Conservation (phyloP, 2,329 filamentous ascomycete genomes). For the Pseudogymnoascus pannorum region DNA sequence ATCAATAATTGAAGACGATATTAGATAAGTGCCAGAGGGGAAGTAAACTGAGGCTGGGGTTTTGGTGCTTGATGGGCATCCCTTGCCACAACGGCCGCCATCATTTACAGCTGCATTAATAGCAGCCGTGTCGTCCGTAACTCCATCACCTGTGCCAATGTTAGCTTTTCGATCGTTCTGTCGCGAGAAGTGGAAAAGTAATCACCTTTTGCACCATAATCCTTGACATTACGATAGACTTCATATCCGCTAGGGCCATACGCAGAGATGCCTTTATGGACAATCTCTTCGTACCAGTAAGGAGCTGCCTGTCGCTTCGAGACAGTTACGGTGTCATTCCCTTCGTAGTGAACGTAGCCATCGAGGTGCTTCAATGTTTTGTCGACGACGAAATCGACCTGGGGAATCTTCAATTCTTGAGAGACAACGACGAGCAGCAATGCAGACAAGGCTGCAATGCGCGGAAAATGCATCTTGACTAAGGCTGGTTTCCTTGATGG, state of each 20-base stretch:
- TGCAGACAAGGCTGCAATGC: background rate
- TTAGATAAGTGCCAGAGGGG: conserved; percentile 38
- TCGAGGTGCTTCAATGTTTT: background rate
- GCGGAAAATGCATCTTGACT: background rate
- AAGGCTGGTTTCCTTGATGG: background rate
- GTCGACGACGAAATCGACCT: background rate
- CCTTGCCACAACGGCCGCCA: conserved; percentile 19
- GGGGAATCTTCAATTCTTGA: background rate
- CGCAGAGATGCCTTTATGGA: conserved; percentile 19
- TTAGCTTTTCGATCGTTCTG: background rate
- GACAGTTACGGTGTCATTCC: background rate
- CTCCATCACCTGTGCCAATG: conserved; percentile 36
- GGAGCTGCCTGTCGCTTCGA: conserved; percentile 7
- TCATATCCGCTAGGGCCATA: conserved; percentile 18
- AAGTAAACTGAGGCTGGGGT: conserved; percentile 52
- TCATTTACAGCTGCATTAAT: conserved; percentile 55
- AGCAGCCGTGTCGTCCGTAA: conserved; percentile 74
- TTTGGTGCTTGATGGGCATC: conserved; percentile 37
- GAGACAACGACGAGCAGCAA: background rate
- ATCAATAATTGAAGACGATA: conserved; percentile 20
- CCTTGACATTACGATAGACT: conserved; percentile 20
- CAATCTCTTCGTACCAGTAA: conserved; percentile 23
- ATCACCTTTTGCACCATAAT: conserved; percentile 32
- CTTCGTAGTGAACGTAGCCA: background rate
- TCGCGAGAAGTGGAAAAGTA: conserved; percentile 33